Evolutionary conservation across 2,329 filamentous ascomycete genomes (phyloP).

Genomic region (Chalara sp.): DNA sequence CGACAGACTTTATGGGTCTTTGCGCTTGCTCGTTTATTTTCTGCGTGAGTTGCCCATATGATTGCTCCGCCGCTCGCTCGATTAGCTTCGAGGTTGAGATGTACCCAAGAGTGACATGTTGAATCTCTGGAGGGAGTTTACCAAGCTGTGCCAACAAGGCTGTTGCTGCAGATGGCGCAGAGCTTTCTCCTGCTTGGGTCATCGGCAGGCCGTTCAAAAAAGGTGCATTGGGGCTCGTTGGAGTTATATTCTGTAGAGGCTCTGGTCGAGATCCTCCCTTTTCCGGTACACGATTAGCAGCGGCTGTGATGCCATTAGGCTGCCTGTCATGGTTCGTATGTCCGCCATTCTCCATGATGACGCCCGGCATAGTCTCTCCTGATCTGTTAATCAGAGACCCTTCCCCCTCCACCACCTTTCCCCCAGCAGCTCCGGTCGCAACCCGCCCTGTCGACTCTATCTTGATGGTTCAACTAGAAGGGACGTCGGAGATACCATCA

Average conservation of each 20-base stretch:
- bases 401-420: constrained; percentile 19
- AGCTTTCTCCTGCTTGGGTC: background rate
- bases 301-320: constrained; percentile 33
- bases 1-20: constrained; percentile 48
- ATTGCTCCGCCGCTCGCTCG: constrained; percentile 72
- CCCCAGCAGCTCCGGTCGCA: constrained; percentile 20
- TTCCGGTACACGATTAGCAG: constrained; percentile 30
- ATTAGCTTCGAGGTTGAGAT: constrained; percentile 70
- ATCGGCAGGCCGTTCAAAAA: constrained; percentile 16
- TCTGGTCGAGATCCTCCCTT: constrained; percentile 22
- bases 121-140: constrained; percentile 53
- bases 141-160: constrained; percentile 39
- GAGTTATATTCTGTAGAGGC: constrained; percentile 22
- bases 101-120: constrained; percentile 70
- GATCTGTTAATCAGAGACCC: constrained; percentile 14
- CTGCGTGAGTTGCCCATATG: constrained; percentile 70
- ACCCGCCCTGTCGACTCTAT: constrained; percentile 26
- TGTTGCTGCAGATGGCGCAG: background rate
- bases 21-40: constrained; percentile 64
- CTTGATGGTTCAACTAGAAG: constrained; percentile 21
- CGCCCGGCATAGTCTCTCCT: constrained; percentile 41
- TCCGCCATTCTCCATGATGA: constrained; percentile 49
- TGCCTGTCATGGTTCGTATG: constrained; percentile 50
- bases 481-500: background rate
- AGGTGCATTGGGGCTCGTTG: constrained; percentile 19